These are phyloP conservation scores for Hanseniaspora uvarum DNA, from an alignment of 1,139 yeast genomes.

Conservation along the genomic window DNA sequence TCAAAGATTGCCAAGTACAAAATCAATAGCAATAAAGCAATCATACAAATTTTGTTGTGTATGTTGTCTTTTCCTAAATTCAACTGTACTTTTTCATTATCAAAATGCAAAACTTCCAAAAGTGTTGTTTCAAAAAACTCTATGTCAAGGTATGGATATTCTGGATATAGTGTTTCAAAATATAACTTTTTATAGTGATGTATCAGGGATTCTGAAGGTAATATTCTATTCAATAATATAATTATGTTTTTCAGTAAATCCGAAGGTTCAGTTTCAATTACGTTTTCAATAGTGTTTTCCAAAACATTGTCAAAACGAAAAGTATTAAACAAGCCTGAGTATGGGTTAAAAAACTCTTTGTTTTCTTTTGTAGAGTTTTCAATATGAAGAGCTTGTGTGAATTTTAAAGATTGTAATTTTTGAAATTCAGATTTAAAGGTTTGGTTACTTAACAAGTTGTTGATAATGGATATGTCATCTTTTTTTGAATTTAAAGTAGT, in stretches of 20 bases:
- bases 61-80: constrained; percentile 25
- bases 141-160: constrained; percentile 26
- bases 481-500: background rate
- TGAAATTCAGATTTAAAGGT: constrained; percentile 1
- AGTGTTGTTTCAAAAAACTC: constrained; percentile 25
- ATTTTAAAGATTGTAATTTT: constrained; percentile 4
- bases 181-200: constrained; percentile 25
- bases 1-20: constrained; percentile 27
- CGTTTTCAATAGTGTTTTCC: constrained; percentile 24
- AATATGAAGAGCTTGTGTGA: background rate
- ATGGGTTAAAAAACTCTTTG: background rate
- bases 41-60: constrained; percentile 27
- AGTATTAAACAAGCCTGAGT: background rate
- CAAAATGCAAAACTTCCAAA: constrained; percentile 21
- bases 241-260: constrained; percentile 23
- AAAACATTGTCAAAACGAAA: constrained; percentile 2
- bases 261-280: constrained; percentile 25
- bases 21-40: constrained; percentile 25
- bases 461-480: background rate
- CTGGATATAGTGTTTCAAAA: constrained; percentile 25
- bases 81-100: constrained; percentile 21
- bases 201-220: constrained; percentile 26
- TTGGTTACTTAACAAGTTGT: background rate
- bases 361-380: background rate
- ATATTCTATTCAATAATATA: constrained; percentile 21